These are phyloP conservation scores for Dendrothele bispora DNA, from an alignment of 768 basidiomycete species.

Conservation along the genomic window DNA sequence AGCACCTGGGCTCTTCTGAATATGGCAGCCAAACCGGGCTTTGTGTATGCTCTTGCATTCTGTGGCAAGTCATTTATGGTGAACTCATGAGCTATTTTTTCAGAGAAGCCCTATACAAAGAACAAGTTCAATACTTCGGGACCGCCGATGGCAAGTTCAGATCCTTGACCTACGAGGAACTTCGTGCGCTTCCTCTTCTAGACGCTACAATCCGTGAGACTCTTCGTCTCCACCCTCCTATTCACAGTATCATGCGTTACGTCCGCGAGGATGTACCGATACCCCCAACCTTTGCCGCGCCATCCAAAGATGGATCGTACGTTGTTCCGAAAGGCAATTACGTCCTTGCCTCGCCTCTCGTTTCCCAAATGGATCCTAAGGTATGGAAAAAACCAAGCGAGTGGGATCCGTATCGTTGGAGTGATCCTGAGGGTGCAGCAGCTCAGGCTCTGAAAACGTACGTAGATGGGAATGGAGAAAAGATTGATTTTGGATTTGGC, in stretches of 20 bases:
- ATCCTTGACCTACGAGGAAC: conserved; percentile 81
- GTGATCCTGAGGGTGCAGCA: conserved; percentile 69
- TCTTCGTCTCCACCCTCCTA: conserved; percentile 89
- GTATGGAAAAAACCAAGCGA: conserved; percentile 72
- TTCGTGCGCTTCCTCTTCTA: conserved; percentile 79
- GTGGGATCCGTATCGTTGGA: conserved; percentile 88
- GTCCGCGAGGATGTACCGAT: conserved; percentile 85
- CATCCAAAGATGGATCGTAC: conserved; percentile 71
- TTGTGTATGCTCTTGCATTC: conserved; percentile 47
- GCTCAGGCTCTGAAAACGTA: conserved; percentile 57
- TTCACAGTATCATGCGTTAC: conserved; percentile 93
- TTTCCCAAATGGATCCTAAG: conserved; percentile 82
- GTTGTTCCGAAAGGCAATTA: conserved; percentile 89
- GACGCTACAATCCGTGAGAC: conserved; percentile 93
- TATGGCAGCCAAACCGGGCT: conserved; percentile 53
- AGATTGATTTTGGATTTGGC: conserved; percentile 77
- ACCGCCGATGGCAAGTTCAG: conserved; percentile 80
- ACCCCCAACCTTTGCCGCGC: conserved; percentile 77
- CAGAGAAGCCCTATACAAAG: conserved; percentile 85
- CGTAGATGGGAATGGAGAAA: conserved; percentile 53
- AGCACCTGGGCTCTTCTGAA: conserved; percentile 69
- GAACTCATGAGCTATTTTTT: too few species aligned
- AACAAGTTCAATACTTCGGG: conserved; percentile 83
- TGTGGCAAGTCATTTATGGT: too few species aligned
- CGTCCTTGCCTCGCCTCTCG: conserved; percentile 85